Conservation (phyloP, 345 rosid genomes). For the Excoecaria cochinchinensis region DNA sequence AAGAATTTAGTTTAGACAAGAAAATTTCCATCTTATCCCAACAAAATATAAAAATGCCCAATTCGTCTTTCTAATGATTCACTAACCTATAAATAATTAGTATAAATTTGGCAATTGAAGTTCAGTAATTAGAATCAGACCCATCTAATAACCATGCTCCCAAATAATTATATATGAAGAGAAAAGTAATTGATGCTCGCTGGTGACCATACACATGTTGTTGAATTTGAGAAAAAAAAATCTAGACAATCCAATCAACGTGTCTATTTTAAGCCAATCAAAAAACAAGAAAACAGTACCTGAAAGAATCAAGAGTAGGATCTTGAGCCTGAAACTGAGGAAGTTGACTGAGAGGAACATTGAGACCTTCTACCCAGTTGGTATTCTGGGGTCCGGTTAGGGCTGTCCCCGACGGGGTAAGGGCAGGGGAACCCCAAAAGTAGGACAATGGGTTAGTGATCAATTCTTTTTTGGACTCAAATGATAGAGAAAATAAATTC, state of each 20-base stretch:
- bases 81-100: not conserved
- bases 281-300: slow-evolving; percentile 32
- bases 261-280: no score
- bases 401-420: slow-evolving; percentile 60
- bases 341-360: slow-evolving; percentile 53
- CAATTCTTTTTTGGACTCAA: slow-evolving; percentile 40
- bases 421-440: slow-evolving; percentile 77
- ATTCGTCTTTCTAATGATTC: no score
- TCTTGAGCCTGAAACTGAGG: slow-evolving; percentile 27
- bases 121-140: not conserved
- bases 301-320: slow-evolving; percentile 49
- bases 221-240: not conserved
- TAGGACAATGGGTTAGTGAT: slow-evolving; percentile 52
- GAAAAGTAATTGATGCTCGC: slow-evolving; percentile 18
- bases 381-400: slow-evolving; percentile 31
- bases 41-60: no score
- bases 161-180: not conserved
- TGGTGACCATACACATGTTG: not conserved
- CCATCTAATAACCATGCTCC: not conserved
- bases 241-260: slow-evolving; percentile 12
- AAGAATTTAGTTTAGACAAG: no score
- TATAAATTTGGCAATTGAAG: not conserved
- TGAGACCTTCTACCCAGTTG: slow-evolving; percentile 69
- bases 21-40: no score
- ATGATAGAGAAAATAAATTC: slow-evolving; percentile 45